Evolutionary conservation across 176 grass and related monocot species (phyloP).

Genomic region (Aegilops longissima): DNA sequence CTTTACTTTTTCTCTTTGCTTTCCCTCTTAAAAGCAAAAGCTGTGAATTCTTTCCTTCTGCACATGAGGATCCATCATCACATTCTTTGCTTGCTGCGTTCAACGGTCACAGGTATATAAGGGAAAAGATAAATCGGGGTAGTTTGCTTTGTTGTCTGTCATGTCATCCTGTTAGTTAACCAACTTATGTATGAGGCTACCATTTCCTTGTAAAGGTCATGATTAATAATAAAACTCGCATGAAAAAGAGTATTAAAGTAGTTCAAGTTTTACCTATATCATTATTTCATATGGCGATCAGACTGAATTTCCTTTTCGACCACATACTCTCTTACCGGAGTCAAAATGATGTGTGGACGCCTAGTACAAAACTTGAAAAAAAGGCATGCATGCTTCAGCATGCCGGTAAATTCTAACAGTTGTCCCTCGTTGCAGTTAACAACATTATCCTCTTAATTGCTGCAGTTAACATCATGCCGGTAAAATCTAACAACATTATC

Average conservation of each 20-base stretch:
- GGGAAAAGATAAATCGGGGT: not conserved
- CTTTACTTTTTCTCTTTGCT: not conserved
- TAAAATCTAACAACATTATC: too few relatives aligned
- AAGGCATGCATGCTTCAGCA: too few relatives aligned
- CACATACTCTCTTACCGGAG: too few relatives aligned
- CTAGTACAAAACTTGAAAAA: too few relatives aligned
- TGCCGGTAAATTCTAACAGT: too few relatives aligned
- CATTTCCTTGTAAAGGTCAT: not conserved
- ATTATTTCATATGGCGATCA: too few relatives aligned
- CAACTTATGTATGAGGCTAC: not conserved
- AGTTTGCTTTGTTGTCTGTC: not conserved
- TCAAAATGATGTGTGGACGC: too few relatives aligned
- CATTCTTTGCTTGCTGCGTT: not conserved
- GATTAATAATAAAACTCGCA: too few relatives aligned
- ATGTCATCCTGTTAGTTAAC: not conserved
- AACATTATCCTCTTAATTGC: too few relatives aligned
- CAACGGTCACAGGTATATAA: not conserved
- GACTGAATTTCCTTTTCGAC: too few relatives aligned
- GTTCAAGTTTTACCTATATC: not conserved
- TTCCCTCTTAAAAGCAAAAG: not conserved
- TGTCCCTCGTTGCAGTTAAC: too few relatives aligned
- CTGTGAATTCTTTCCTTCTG: not conserved
- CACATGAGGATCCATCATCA: not conserved
- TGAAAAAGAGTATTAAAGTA: not conserved
- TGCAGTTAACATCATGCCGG: too few relatives aligned